Conservation (phyloP, 2,329 filamentous ascomycete species). For the Trichoderma endophyticum region DNA sequence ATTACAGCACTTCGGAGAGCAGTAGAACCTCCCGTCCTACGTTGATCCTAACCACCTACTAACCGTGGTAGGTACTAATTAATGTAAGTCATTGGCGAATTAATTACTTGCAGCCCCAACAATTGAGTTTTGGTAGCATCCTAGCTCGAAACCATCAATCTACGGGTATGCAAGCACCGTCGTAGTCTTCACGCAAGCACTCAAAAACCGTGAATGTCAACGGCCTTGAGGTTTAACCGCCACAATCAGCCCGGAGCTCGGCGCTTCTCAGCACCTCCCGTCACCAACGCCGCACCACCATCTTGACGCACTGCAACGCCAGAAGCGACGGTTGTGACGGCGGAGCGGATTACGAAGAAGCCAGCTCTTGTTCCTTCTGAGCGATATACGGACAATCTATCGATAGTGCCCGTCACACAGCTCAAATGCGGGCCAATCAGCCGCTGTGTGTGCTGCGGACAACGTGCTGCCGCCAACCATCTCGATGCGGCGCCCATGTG, state of each 20-base stretch:
- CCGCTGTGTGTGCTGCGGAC: constrained; percentile 7
- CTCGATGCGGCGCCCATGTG: constrained; percentile 10
- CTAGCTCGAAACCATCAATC: not conserved
- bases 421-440: constrained; percentile 2
- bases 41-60: not conserved
- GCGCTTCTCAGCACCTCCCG: constrained; percentile 15
- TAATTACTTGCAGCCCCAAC: not conserved
- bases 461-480: constrained; percentile 1
- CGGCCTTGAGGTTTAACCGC: not conserved
- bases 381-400: constrained; percentile 11
- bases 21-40: not conserved
- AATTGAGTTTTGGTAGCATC: not conserved
- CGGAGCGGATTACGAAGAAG: not conserved
- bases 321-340: constrained; percentile 13
- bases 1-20: not conserved
- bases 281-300: constrained; percentile 16
- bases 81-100: not conserved
- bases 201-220: not conserved
- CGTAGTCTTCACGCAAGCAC: not conserved
- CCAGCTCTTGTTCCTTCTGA: not conserved
- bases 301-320: constrained; percentile 9
- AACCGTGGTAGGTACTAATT: not conserved
- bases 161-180: not conserved
- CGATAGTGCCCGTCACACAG: constrained; percentile 14
- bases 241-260: not conserved